phyloP scores from a whole-genome alignment of 2,329 filamentous ascomycete genomes.

The Fusarium xylarioides region DNA sequence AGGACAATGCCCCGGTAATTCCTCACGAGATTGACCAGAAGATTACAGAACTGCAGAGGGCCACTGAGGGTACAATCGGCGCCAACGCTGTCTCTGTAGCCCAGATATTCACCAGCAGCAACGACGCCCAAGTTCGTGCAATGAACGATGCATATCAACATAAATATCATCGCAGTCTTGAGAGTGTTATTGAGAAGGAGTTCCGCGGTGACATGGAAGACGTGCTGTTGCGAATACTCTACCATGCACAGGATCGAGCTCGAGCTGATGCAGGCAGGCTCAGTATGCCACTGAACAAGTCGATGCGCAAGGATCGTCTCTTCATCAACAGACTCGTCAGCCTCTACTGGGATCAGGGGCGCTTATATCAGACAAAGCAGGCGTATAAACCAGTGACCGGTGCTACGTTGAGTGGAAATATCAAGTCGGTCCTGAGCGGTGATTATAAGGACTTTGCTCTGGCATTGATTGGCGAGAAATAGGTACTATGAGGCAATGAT shows the following conservation, averaged over 20 bases:
- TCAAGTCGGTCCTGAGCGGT: conserved; percentile 42
- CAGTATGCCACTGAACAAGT: conserved; percentile 38
- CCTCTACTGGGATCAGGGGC: conserved; percentile 46
- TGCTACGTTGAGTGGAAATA: conserved; percentile 53
- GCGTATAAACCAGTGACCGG: conserved; percentile 67
- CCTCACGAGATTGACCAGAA: conserved; percentile 47
- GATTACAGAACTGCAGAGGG: conserved; percentile 45
- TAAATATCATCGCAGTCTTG: conserved; percentile 47
- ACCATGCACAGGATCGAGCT: conserved; percentile 36
- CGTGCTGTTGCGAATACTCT: conserved; percentile 44
- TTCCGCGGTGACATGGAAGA: conserved; percentile 49
- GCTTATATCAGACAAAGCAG: conserved; percentile 56
- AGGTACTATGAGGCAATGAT: not conserved
- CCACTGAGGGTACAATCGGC: conserved; percentile 46
- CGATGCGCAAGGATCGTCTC: conserved; percentile 42
- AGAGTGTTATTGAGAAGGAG: conserved; percentile 48
- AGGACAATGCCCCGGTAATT: conserved; percentile 41
- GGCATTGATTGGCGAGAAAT: conserved; percentile 43
- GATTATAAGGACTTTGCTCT: conserved; percentile 45
- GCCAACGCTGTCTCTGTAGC: conserved; percentile 45
- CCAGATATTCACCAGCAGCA: conserved; percentile 46
- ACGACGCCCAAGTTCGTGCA: conserved; percentile 46
- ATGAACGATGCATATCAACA: conserved; percentile 43
- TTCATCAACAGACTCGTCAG: conserved; percentile 47
- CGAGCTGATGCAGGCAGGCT: conserved; percentile 41